Base-by-base conservation (phyloP, 208 protist genomes). In the Wallacemonas rigidus region DNA sequence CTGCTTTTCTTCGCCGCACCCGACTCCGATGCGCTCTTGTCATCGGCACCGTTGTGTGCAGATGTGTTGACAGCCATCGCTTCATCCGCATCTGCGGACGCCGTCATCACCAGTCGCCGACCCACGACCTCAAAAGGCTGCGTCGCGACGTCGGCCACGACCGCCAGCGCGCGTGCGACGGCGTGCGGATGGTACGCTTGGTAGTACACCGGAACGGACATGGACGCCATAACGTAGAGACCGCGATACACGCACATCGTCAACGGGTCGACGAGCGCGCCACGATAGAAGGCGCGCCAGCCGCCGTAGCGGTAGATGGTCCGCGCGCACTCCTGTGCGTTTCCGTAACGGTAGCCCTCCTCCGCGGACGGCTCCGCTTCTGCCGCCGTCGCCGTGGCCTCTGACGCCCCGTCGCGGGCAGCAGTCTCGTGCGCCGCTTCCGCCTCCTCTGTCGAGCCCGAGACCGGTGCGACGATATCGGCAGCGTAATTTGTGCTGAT, bases 121-220 rank as follows among this genome's bases (percentile, higher is more conserved):
- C 81, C 83, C 40, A 92, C 67, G 62, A 96, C 91, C 72, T 96
- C 91, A 68, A 96, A 72, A 5, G 88, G 88, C 75, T 96, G 88
- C 51, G 87, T 89, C 6, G 86, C 26, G 53, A 85, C 69, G 44
- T 89, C 83, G 5, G 91, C 83, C 35, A 85, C 78, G 9, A 95
- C 62, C 40, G 88, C 85, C 39, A 93, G 74, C 9, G 62, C 68
- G 26, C 87, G 77, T 38, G 80, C 81, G 36, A 95, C 63, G 17
- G 71, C 73, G 75, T 86, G 84, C 17, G 87, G 86, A 76, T 93
- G 80, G 17, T 53, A 44, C 62, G 76, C 70, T 51, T 83, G 76
- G 41, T 82, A 56, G 3, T 82, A 76, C 70, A 74, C 53, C 14
- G 71, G 76, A 17, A 89, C 68, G 15, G 75, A 9, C 39, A 82